Percentiles rank a stretch among this genome's conserved stretches.
phyloP scores from a whole-genome alignment of 1,139 yeast genomes.

The Pneumocystis murina region DNA sequence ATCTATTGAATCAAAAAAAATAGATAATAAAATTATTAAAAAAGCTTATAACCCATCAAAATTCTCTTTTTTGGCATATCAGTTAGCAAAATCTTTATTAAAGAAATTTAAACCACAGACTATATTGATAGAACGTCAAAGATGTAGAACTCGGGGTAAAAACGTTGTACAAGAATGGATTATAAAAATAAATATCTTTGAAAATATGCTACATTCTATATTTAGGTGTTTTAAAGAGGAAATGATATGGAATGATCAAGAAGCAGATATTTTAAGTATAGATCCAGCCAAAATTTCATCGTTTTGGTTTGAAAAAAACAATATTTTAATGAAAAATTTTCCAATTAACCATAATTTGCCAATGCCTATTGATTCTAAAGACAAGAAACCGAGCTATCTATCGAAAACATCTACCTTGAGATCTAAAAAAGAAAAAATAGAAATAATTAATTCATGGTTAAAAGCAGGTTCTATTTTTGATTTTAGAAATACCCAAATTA shows the following conservation, averaged over 20 bases:
- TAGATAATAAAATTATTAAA: neutral
- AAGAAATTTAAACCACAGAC: neutral
- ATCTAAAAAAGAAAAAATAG: neutral
- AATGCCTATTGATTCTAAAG: neutral
- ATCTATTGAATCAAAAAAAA: neutral
- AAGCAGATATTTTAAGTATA: neutral
- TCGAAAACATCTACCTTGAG: neutral
- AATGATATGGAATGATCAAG: neutral
- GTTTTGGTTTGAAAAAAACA: neutral
- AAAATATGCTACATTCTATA: conserved; percentile 4
- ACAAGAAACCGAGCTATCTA: neutral
- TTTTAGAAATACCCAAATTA: neutral
- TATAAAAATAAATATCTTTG: conserved; percentile 3
- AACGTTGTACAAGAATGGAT: conserved; percentile 6
- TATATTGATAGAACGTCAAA: conserved; percentile 6
- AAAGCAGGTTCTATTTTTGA: neutral
- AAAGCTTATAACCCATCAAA: neutral
- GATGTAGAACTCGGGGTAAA: conserved; percentile 1
- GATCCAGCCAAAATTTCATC: neutral
- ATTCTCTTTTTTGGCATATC: neutral
- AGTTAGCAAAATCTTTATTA: neutral
- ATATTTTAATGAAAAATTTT: neutral
- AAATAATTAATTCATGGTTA: neutral
- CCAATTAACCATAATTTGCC: neutral
- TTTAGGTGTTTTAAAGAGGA: conserved; percentile 1